Base-by-base conservation (phyloP, 2,329 filamentous ascomycete species). In the Colletotrichum destructivum region DNA sequence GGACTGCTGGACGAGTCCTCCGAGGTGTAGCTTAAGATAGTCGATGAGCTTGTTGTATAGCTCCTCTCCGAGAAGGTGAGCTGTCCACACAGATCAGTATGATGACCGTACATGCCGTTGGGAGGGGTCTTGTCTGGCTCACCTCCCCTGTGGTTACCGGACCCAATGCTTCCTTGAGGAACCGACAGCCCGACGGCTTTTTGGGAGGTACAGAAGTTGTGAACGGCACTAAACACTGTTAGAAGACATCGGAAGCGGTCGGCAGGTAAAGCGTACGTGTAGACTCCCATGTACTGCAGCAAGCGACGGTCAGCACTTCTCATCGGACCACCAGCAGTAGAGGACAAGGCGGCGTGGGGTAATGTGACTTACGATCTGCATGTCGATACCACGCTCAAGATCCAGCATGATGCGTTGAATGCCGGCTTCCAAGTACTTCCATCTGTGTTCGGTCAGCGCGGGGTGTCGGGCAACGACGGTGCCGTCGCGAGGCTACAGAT, bases 201-300 rank as follows among this genome's bases (percentile, higher is more conserved):
- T 82, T 98, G 96, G 31, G 96, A 98, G 68, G 96, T 99, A 82
- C 96, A 99, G 83, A 99, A 99, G 85, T 99, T 98, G 85, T 99
- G 96, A 61, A 99, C 96, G 73, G 95, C 95, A 64, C 88, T 95
- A 81, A 66, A 61, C 56, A 56, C 49, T 23, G 78, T 89, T 75
- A 89, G 84, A 66, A 69, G 26, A 8, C 26, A 23, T 42, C 51
- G 16, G 23, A 4, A 46, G 26, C 26, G 42, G 21, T 46, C 55
- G 40, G 23, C 18, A 23, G 60, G 55, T 12, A 26, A 42, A 18
- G 46, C 77, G 63, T 80, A 94, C 92, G 96, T 98, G 84, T 98
- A 98, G 72, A 98, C 91, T 68, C 94, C 94, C 96, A 98, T 98
- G 84, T 98, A 98, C 87, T 93, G 79, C 35, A 73, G 42, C 26